Percentiles rank a stretch among this genome's conserved stretches.
Evolutionary conservation across 164 flowering plant genomes (phyloP).

Genomic region (Tetracentron sinense): DNA sequence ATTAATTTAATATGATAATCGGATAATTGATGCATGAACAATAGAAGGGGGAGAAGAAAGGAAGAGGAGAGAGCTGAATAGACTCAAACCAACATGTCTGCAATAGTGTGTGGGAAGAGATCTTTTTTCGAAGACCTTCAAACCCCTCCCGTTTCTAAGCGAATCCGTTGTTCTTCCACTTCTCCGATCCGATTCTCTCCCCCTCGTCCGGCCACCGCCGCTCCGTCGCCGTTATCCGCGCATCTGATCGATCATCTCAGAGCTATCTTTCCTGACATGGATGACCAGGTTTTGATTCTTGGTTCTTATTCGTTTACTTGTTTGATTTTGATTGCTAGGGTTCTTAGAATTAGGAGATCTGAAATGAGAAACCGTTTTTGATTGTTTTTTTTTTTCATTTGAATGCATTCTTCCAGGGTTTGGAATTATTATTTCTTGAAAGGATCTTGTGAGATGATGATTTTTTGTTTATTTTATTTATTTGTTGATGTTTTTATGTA

Average conservation of each 20-base stretch:
- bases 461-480: too few relatives aligned
- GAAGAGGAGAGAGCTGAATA: slow-evolving; percentile 14
- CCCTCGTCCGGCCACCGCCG: slow-evolving; percentile 11
- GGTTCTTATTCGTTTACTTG: too few relatives aligned
- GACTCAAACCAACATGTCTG: slow-evolving; percentile 44
- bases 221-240: neutral
- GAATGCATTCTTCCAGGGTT: too few relatives aligned
- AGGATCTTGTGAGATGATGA: too few relatives aligned
- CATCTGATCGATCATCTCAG: slow-evolving; percentile 35
- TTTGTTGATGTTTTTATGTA: too few relatives aligned
- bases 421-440: too few relatives aligned
- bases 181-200: slow-evolving; percentile 41
- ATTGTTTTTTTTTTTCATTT: too few relatives aligned
- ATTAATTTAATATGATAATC: neutral
- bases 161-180: slow-evolving; percentile 43
- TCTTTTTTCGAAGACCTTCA: slow-evolving; percentile 50
- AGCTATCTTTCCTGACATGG: slow-evolving; percentile 60
- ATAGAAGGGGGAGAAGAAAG: neutral
- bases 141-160: slow-evolving; percentile 31
- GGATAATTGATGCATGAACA: slow-evolving; percentile 10
- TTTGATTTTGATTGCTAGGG: neutral
- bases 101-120: slow-evolving; percentile 62
- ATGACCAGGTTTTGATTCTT: slow-evolving; percentile 46
- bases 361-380: too few relatives aligned
- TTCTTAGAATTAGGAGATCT: too few relatives aligned